phyloP scores from a whole-genome alignment of 2,329 filamentous ascomycete genomes.

The Neoarthrinium moseri region DNA sequence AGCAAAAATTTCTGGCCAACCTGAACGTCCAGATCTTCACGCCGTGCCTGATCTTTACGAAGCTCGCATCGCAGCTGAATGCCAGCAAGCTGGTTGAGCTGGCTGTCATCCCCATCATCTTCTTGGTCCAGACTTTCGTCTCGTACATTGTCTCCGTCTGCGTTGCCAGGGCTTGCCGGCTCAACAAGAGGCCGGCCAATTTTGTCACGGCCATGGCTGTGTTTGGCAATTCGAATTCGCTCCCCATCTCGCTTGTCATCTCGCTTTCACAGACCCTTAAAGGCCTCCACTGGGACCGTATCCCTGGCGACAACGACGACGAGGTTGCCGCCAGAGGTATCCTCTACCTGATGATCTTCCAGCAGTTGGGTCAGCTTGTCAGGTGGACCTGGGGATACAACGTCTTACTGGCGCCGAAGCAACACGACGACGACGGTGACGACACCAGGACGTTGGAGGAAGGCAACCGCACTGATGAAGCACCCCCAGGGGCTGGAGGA shows the following conservation, averaged over 20 bases:
- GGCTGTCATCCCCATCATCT: conserved; percentile 93
- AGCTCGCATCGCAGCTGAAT: conserved; percentile 90
- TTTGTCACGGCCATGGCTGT: conserved; percentile 97
- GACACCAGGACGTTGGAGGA: conserved; percentile 45
- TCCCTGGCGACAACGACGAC: conserved; percentile 90
- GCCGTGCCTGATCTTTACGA: conserved; percentile 96
- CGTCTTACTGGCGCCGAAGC: conserved; percentile 83
- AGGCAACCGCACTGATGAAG: conserved; percentile 57
- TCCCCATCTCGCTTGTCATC: conserved; percentile 93
- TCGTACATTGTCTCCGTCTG: conserved; percentile 75
- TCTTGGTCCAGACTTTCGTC: conserved; percentile 80
- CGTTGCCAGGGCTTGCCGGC: conserved; percentile 74
- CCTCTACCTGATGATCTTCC: conserved; percentile 93
- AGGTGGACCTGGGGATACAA: conserved; percentile 99
- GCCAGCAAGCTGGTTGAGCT: conserved; percentile 87
- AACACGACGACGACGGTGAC: conserved; percentile 58
- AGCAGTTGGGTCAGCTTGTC: conserved; percentile 92
- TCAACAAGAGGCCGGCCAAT: conserved; percentile 83
- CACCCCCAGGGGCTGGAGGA: conserved; percentile 30
- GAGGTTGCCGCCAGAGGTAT: conserved; percentile 94
- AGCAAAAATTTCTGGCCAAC: conserved; percentile 95
- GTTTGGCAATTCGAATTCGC: conserved; percentile 97
- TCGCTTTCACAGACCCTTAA: conserved; percentile 89
- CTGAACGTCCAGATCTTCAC: conserved; percentile 96
- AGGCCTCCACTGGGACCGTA: conserved; percentile 89